Conservation (phyloP, 2,329 filamentous ascomycete genomes). For the Claviceps humidiphila region DNA sequence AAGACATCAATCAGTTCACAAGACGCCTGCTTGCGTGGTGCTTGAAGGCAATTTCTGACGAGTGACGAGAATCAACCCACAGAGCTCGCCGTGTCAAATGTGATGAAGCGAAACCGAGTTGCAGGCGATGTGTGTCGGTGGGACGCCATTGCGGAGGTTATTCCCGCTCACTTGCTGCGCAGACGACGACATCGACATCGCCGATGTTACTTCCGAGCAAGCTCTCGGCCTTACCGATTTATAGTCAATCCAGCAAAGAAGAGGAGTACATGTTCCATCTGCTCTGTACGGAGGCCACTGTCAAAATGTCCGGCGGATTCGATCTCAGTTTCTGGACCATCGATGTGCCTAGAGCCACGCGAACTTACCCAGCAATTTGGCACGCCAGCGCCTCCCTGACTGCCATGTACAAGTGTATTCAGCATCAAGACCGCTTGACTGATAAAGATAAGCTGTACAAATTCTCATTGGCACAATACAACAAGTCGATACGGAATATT, state of each 20-base stretch:
- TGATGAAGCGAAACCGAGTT: slow-evolving; percentile 2
- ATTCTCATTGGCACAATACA: slow-evolving; percentile 8
- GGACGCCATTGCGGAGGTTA: slow-evolving; percentile 2
- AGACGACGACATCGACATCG: background rate
- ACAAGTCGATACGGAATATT: slow-evolving; percentile 6
- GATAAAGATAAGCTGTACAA: slow-evolving; percentile 12
- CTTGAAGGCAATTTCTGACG: background rate
- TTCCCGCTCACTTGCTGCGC: background rate
- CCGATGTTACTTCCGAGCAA: background rate
- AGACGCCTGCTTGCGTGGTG: background rate
- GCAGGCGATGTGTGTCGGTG: background rate
- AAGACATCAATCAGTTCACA: background rate
- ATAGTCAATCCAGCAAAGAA: background rate
- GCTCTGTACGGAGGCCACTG: slow-evolving; percentile 4
- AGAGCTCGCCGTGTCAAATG: slow-evolving; percentile 5
- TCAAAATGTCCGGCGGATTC: slow-evolving; percentile 2
- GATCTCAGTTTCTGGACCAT: slow-evolving; percentile 6
- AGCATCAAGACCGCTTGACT: slow-evolving; percentile 9
- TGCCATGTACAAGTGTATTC: slow-evolving; percentile 10
- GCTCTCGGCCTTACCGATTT: background rate
- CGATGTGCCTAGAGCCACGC: slow-evolving; percentile 3
- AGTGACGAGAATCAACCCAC: background rate
- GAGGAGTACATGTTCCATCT: slow-evolving; percentile 8
- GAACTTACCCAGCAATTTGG: slow-evolving; percentile 5
- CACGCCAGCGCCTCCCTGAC: slow-evolving; percentile 4